Percentiles rank a stretch among this genome's conserved stretches.
Evolutionary conservation across 805 yeast species (phyloP).

Genomic region (Metschnikowia borealis): DNA sequence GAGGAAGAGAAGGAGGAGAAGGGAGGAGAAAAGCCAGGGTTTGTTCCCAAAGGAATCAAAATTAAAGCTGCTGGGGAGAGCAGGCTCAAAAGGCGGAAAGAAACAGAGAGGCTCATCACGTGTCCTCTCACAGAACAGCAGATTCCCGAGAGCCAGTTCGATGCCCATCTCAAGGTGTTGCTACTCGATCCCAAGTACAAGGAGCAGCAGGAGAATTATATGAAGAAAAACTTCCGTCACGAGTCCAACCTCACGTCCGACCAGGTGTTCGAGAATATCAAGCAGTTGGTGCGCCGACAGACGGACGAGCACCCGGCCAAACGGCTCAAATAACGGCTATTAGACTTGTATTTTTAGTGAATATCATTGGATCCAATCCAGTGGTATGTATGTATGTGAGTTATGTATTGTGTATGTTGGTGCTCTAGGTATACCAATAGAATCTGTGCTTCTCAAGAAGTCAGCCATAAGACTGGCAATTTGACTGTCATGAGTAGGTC

Average conservation of each 20-base stretch:
- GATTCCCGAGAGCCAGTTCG: constrained; percentile 68
- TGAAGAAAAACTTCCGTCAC: constrained; percentile 48
- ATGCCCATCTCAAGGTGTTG: constrained; percentile 63
- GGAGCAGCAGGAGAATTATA: constrained; percentile 60
- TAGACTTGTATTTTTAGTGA: no score
- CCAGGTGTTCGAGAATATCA: constrained; percentile 61
- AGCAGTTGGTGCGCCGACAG: constrained; percentile 34
- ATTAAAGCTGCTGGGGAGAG: constrained; percentile 71
- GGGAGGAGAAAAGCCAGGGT: constrained; percentile 4
- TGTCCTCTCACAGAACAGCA: constrained; percentile 78
- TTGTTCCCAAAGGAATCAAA: constrained; percentile 50
- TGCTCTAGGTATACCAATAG: no score
- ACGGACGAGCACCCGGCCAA: not conserved
- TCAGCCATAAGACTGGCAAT: no score
- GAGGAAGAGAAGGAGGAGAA: not conserved
- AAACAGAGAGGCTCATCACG: constrained; percentile 35
- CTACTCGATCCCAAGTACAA: constrained; percentile 76
- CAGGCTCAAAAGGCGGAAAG: constrained; percentile 35
- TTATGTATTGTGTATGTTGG: no score
- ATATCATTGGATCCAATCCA: no score
- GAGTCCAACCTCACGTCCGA: constrained; percentile 49
- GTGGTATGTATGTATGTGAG: no score
- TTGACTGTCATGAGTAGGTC: no score
- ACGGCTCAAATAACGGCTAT: not conserved
- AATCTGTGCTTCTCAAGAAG: no score